Evolutionary conservation across 2,329 filamentous ascomycete species (phyloP), one percentile per base, ranked within the genome.

Genomic region (Metarhizium robertsii): DNA sequence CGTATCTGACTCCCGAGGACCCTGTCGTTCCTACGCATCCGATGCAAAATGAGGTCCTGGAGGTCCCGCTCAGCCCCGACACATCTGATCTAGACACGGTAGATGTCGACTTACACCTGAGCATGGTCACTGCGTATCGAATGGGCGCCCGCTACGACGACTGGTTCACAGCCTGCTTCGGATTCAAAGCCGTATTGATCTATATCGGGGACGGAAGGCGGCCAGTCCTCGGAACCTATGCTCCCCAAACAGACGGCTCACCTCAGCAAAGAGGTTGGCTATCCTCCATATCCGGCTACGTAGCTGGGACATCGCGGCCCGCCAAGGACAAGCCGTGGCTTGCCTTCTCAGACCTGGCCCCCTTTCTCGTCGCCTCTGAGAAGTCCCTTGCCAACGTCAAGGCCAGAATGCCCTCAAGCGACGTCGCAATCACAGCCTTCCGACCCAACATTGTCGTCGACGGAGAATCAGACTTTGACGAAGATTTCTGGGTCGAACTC

Each of bases 311-410:
- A n/a, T 38, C 5, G 34, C 36, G 16, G 58, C 57, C 5, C 40
- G 62, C 38, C 18, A 58, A 58, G 8, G 69, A 76, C 13, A 66
- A 73, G 13, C 73, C 76, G 40, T 79, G 74, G 64, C 77, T 92
- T 47, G 82, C 80, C 2, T 94, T 92, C 69, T 81, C 84, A 43
- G 89, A 94, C 69, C 81, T 81, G 59, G 88, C 88, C 1, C 86
- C 89, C 0, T 88, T 87, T 66, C 79, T 96, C 14, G 69, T 96
- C 29, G 78, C 86, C 5, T 88, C 85, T 0, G 77, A 84, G 58
- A 79, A 82, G 2, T 94, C 88, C 1, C 77, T 92, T n/a, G 70
- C 76, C 20, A 78, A 88, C 61, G 80, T 95, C 50, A 82, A 80
- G 38, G 66, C 67, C 6, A 77, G 84, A 4, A 69, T 90, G 6